phyloP scores from a whole-genome alignment of 306 rosid genomes.

The Medicago lupulina region DNA sequence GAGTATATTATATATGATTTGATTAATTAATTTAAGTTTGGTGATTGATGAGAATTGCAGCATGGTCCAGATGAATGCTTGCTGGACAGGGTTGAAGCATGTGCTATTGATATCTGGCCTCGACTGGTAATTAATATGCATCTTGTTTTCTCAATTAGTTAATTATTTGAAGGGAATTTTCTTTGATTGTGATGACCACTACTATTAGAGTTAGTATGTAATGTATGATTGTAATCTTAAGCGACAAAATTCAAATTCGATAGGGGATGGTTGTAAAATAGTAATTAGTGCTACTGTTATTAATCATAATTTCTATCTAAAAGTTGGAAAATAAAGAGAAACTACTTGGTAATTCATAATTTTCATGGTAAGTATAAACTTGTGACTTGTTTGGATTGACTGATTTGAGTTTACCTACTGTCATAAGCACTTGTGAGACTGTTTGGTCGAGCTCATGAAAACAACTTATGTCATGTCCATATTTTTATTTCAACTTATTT shows the following conservation, averaged over 20 bases:
- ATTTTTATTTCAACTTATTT: too few species aligned
- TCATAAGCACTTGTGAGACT: too few species aligned
- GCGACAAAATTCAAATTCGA: too few species aligned
- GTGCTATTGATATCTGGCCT: slow-evolving; percentile 84
- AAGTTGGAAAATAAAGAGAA: not conserved
- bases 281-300: too few species aligned
- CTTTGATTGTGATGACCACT: not conserved
- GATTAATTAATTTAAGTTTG: not conserved
- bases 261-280: too few species aligned
- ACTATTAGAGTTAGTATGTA: not conserved
- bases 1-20: not conserved
- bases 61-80: slow-evolving; percentile 88
- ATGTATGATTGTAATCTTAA: too few species aligned
- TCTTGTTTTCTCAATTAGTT: not conserved
- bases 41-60: slow-evolving; percentile 51
- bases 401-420: too few species aligned
- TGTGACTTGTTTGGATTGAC: too few species aligned
- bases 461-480: too few species aligned
- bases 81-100: slow-evolving; percentile 82
- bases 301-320: too few species aligned
- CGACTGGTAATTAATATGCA: slow-evolving; percentile 54
- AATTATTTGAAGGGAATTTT: not conserved
- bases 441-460: too few species aligned
- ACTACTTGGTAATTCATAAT: not conserved
- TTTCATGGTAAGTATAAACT: too few species aligned